Conservation (phyloP, 1,139 yeast genomes). For the Pichia sp. region DNA sequence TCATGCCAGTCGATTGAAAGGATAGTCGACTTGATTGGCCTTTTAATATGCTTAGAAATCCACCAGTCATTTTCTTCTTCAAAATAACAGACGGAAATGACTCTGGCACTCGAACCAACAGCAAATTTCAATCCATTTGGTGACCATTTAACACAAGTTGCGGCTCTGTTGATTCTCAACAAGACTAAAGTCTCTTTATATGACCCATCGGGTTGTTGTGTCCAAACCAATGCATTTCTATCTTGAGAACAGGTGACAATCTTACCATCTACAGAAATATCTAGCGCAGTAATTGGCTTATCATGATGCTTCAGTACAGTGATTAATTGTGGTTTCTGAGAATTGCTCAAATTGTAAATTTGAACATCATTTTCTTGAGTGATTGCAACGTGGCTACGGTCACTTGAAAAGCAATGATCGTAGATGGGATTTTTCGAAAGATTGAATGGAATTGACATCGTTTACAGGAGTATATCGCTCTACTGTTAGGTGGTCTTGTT, state of each 20-base stretch:
- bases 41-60: slow-evolving; percentile 95
- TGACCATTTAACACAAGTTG: slow-evolving; percentile 90
- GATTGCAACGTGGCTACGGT: slow-evolving; percentile 61
- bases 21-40: slow-evolving; percentile 84
- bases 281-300: slow-evolving; percentile 91
- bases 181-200: slow-evolving; percentile 87
- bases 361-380: slow-evolving; percentile 75
- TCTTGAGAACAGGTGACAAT: slow-evolving; percentile 98
- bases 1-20: slow-evolving; percentile 91
- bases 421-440: slow-evolving; percentile 82
- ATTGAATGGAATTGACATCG: slow-evolving; percentile 35
- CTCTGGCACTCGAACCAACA: slow-evolving; percentile 92
- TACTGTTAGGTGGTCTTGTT: too few relatives aligned
- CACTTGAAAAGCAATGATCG: slow-evolving; percentile 81
- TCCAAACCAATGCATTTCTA: slow-evolving; percentile 97
- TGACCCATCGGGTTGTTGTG: slow-evolving; percentile 47
- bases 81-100: slow-evolving; percentile 91
- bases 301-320: slow-evolving; percentile 78
- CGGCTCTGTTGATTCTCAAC: slow-evolving; percentile 88
- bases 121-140: slow-evolving; percentile 92
- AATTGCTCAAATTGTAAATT: slow-evolving; percentile 48
- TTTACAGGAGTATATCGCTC: slow-evolving; percentile 23
- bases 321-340: slow-evolving; percentile 40
- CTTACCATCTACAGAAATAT: slow-evolving; percentile 80
- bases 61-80: slow-evolving; percentile 99